Conservation (phyloP, 2,329 filamentous ascomycete genomes). For the Amylocarpus encephaloides region DNA sequence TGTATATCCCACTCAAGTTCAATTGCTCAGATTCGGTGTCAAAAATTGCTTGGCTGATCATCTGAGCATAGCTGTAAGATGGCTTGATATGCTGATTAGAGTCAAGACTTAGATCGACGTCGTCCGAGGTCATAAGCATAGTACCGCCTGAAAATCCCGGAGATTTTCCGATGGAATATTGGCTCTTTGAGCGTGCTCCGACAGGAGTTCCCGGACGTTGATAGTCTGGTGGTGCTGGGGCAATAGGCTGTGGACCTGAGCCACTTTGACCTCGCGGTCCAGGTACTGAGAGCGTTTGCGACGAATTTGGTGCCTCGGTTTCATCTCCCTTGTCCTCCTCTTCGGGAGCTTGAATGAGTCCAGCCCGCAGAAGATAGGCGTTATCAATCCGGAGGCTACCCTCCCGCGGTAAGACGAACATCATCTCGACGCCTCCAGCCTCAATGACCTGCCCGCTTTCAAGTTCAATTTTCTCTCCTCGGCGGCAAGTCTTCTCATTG, state of each 20-base stretch:
- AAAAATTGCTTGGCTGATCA: conserved; percentile 95
- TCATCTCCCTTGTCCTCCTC: conserved; percentile 12
- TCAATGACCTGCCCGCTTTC: conserved; percentile 87
- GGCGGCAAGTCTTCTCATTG: conserved; percentile 65
- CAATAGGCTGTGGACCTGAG: conserved; percentile 41
- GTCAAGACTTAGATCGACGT: conserved; percentile 74
- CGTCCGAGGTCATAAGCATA: conserved; percentile 42
- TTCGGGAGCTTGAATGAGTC: conserved; percentile 36
- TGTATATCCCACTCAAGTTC: conserved; percentile 88
- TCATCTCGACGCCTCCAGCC: conserved; percentile 92
- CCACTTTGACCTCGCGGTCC: conserved; percentile 17
- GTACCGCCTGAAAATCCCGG: conserved; percentile 32
- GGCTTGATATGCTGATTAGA: conserved; percentile 88
- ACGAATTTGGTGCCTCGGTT: conserved; percentile 5
- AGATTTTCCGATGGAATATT: conserved; percentile 25
- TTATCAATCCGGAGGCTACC: conserved; percentile 61
- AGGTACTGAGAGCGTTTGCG: conserved; percentile 1
- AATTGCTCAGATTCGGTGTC: conserved; percentile 81
- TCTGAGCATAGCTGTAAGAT: conserved; percentile 89
- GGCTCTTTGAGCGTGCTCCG: conserved; percentile 19
- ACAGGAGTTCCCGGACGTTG: conserved; percentile 54
- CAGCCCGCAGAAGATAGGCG: conserved; percentile 63
- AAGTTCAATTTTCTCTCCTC: conserved; percentile 57
- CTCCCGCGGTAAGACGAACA: conserved; percentile 86
- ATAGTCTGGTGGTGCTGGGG: conserved; percentile 54